These are phyloP conservation scores for Penicillium griseofulvum DNA, from an alignment of 2,329 filamentous ascomycete species.

Conservation along the genomic window DNA sequence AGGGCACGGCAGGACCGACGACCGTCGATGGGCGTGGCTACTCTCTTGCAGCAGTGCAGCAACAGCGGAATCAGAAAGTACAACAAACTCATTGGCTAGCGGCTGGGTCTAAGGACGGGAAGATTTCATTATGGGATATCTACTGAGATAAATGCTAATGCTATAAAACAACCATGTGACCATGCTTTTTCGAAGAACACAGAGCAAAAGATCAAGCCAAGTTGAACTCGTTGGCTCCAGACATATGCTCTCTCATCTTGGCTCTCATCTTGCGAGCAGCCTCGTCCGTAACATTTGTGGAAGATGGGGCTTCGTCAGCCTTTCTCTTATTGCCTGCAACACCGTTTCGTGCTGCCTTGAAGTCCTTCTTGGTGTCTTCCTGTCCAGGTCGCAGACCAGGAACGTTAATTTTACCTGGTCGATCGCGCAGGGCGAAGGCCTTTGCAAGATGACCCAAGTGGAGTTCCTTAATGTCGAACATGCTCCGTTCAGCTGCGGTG, in stretches of 20 bases:
- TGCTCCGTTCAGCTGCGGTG: slow-evolving; percentile 74
- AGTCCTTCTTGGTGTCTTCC: slow-evolving; percentile 47
- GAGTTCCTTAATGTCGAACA: slow-evolving; percentile 87
- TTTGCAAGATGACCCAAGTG: slow-evolving; percentile 94
- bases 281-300: slow-evolving; percentile 41
- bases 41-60: slow-evolving; percentile 55
- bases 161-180: slow-evolving; percentile 28
- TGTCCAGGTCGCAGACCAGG: slow-evolving; percentile 50
- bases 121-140: slow-evolving; percentile 92
- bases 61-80: slow-evolving; percentile 62
- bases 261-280: slow-evolving; percentile 54
- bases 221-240: slow-evolving; percentile 58
- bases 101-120: slow-evolving; percentile 89
- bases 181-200: slow-evolving; percentile 5
- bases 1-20: slow-evolving; percentile 1
- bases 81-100: slow-evolving; percentile 82
- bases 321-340: slow-evolving; percentile 38
- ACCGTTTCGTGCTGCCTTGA: slow-evolving; percentile 44
- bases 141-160: slow-evolving; percentile 56
- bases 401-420: slow-evolving; percentile 72
- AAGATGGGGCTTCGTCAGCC: slow-evolving; percentile 26
- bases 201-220: slow-evolving; percentile 44
- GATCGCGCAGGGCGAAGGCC: slow-evolving; percentile 84
- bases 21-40: slow-evolving; percentile 4
- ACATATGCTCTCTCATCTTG: slow-evolving; percentile 53